Evolutionary conservation across 2,329 filamentous ascomycete genomes (phyloP), one percentile per base, ranked within the genome.

Genomic region (Acarospora socialis): DNA sequence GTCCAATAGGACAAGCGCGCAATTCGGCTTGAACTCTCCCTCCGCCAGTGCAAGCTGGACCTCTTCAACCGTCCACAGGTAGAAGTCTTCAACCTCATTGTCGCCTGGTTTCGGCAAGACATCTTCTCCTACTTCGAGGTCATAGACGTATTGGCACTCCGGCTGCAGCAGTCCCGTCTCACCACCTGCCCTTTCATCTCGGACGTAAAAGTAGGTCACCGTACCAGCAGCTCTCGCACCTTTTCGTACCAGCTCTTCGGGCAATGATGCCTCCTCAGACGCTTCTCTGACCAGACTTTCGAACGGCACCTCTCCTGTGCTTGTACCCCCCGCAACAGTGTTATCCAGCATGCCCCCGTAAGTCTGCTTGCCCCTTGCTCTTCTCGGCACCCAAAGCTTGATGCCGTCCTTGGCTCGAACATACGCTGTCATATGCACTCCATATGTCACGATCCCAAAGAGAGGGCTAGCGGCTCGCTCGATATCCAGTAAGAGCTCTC

Each of bases 311-410:
- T 94, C 86, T 9, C 77, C 79, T 0, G 81, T 81, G 52, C 78
- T 75, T 43, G 95, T 75, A 0, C 83, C 81, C 3, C 81, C 81
- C 0, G 86, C 90, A 5, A 92, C 90, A 2, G 84, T 84, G 54
- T 95, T 98, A 55, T 98, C 90, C 43, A 98, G 64, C 64, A 94
- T 86, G n/a, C 79, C 70, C 0, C 79, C 77, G 50, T 87, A 98
- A 0, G 84, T 94, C 43, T 81, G 73, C 62, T 95, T 98, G 36
- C 63, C 70, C 30, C 63, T 64, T 8, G 84, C 71, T 7, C 90
- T 68, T 27, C 76, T 69, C 3, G 90, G 81, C 2, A 92, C 71
- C 87, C 90, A 95, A 23, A 98, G 65, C 47, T 73, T 77, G 26
- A 92, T 57, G 12, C 75, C 77, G 32, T 66, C 57, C 2, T 56